These are phyloP conservation scores for Beauveria pseudobassiana DNA, from an alignment of 2,329 filamentous ascomycete genomes.

Conservation along the genomic window DNA sequence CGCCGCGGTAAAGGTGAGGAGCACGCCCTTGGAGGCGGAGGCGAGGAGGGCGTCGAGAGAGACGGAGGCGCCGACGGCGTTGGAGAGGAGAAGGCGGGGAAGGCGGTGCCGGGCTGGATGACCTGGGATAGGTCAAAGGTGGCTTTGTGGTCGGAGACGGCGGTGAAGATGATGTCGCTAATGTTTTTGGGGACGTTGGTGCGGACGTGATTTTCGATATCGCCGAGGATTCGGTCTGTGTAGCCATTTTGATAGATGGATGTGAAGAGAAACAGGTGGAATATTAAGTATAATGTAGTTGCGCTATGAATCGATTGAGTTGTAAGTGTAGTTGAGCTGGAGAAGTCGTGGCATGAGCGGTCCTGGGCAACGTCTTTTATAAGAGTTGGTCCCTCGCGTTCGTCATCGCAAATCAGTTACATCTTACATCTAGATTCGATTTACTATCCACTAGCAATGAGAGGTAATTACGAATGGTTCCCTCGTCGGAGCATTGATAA, in stretches of 20 bases:
- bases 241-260: neutral
- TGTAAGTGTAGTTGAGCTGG: neutral
- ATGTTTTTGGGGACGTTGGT: conserved; percentile 6
- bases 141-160: conserved; percentile 3
- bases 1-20: conserved; percentile 39
- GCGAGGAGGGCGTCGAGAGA: conserved; percentile 23
- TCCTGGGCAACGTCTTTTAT: neutral
- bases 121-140: conserved; percentile 20
- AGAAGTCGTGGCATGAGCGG: neutral
- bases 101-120: conserved; percentile 25
- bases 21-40: conserved; percentile 21
- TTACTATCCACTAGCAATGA: neutral
- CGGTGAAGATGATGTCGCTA: conserved; percentile 4
- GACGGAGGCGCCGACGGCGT: conserved; percentile 27
- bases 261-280: neutral
- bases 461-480: neutral
- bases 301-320: neutral
- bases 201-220: conserved; percentile 4
- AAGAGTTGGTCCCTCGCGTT: neutral
- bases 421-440: neutral
- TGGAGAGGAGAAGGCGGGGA: conserved; percentile 28
- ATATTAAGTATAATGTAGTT: neutral
- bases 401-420: too few relatives aligned
- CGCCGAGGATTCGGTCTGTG: conserved; percentile 8
- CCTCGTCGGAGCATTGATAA: too few relatives aligned